These are phyloP conservation scores for Cocos nucifera DNA, from an alignment of 176 grass and related monocot genomes.

Conservation along the genomic window DNA sequence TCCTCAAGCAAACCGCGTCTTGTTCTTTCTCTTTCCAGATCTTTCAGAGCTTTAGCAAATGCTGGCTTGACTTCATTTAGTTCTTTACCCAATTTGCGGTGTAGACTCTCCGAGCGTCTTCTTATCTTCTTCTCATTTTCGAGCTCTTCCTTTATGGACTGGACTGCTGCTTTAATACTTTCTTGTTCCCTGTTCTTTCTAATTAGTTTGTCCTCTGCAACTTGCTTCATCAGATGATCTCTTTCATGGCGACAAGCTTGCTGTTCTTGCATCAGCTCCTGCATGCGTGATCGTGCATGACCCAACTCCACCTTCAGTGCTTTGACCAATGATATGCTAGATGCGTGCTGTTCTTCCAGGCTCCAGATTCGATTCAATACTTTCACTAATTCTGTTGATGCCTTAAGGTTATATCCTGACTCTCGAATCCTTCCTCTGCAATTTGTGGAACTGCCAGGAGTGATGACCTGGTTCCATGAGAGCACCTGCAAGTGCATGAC, in stretches of 20 bases:
- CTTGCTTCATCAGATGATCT: slow-evolving; percentile 52
- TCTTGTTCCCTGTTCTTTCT: slow-evolving; percentile 70
- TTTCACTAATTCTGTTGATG: slow-evolving; percentile 86
- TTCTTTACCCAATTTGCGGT: slow-evolving; percentile 75
- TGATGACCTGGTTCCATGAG: slow-evolving; percentile 47
- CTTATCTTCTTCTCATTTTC: slow-evolving; percentile 75
- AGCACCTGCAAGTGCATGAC: slow-evolving; percentile 34
- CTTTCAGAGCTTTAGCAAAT: slow-evolving; percentile 54
- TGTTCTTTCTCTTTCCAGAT: slow-evolving; percentile 71
- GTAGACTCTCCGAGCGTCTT: slow-evolving; percentile 66
- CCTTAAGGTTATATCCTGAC: slow-evolving; percentile 50
- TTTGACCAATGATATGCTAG: slow-evolving; percentile 55
- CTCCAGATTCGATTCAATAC: slow-evolving; percentile 97
- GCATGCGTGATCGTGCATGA: slow-evolving; percentile 40
- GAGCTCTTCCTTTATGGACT: slow-evolving; percentile 59
- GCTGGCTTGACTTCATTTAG: slow-evolving; percentile 56
- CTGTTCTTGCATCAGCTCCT: slow-evolving; percentile 64
- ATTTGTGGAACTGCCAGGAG: slow-evolving; percentile 50
- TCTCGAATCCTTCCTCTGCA: slow-evolving; percentile 53
- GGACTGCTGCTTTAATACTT: slow-evolving; percentile 49
- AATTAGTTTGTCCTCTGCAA: slow-evolving; percentile 57
- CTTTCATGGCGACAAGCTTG: slow-evolving; percentile 47
- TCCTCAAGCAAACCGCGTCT: slow-evolving; percentile 55
- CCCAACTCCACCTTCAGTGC: slow-evolving; percentile 67
- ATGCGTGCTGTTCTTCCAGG: slow-evolving; percentile 85